Evolutionary conservation across 2,329 filamentous ascomycete species (phyloP), one percentile per base, ranked within the genome.

Genomic region (Cordyceps fumosorosea): DNA sequence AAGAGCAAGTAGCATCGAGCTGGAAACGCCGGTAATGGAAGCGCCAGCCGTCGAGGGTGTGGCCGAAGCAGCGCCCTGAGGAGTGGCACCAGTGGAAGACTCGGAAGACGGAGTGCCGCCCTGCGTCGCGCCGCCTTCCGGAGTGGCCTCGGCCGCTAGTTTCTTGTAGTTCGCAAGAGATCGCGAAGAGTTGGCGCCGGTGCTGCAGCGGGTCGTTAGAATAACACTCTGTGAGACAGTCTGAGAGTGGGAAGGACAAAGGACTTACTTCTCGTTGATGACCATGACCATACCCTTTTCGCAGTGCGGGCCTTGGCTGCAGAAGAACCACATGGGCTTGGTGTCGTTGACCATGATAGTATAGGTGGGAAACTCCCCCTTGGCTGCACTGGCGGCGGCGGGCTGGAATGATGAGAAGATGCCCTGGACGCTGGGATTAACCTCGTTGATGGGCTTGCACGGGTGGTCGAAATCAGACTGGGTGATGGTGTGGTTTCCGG

Each of bases 261-360:
- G 22, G 22, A 75, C 86, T 75, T 75, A 89, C 86, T 88, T 80
- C 76, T 84, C 84, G 75, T 93, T 92, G 71, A 92, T 86, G 37
- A 90, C 88, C 78, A 90, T 88, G 62, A 83, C 81, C 88, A 92
- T 92, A 65, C 89, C 89, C 54, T 72, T 76, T 74, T 91, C 84
- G 75, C 90, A 95, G 77, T 95, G 90, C 70, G 81, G 84, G 52
- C 73, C 85, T 74, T 91, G 87, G 34, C 85, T 86, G 77, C 90
- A 93, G 81, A 89, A 93, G 66, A 90, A 77, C 89, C 90, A 95
- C 66, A 93, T 79, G 34, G 90, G 90, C 61, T 81, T 87, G 51
- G 81, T 84, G 73, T 85, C 80, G 70, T 86, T 87, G 73, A 95
- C 77, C 72, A 81, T 81, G 69, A 93, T 78, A 63, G 87, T 91